Evolutionary conservation across 1,284 basidiomycete species (phyloP).

Genomic region (Heliocybe sulcata): DNA sequence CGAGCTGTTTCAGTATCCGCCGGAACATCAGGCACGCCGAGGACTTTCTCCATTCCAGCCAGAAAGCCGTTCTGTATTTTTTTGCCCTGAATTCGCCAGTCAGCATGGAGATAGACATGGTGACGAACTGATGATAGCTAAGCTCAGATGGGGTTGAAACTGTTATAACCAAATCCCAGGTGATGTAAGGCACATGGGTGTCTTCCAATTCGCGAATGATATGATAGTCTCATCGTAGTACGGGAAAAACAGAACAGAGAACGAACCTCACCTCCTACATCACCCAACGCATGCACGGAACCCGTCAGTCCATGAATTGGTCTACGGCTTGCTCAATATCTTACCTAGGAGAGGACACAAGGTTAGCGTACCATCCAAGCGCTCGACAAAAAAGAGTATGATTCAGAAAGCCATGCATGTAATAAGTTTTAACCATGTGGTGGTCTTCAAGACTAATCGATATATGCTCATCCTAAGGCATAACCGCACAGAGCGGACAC

Average conservation of each 20-base stretch:
- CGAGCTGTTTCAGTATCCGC: constrained; percentile 15
- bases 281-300: constrained; percentile 13
- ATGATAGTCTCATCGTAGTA: constrained; percentile 38
- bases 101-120: constrained; percentile 12
- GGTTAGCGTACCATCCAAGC: constrained; percentile 17
- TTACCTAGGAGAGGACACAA: constrained; percentile 12
- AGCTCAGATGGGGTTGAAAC: constrained; percentile 65
- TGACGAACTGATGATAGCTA: constrained; percentile 3
- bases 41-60: constrained; percentile 58
- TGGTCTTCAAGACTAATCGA: constrained; percentile 88
- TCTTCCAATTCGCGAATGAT: constrained; percentile 68
- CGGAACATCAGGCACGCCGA: constrained; percentile 32
- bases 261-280: constrained; percentile 25
- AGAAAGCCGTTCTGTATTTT: constrained; percentile 61
- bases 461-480: constrained; percentile 50
- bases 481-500: constrained; percentile 9
- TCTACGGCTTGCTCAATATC: background rate
- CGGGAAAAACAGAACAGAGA: background rate
- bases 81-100: constrained; percentile 33
- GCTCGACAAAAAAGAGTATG: constrained; percentile 14
- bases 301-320: constrained; percentile 5
- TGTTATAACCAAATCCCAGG: constrained; percentile 43
- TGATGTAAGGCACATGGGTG: constrained; percentile 51
- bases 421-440: constrained; percentile 50
- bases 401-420: constrained; percentile 40